Evolutionary conservation across 75 land plant species (phyloP).

Genomic region (Cryptomeria japonica): DNA sequence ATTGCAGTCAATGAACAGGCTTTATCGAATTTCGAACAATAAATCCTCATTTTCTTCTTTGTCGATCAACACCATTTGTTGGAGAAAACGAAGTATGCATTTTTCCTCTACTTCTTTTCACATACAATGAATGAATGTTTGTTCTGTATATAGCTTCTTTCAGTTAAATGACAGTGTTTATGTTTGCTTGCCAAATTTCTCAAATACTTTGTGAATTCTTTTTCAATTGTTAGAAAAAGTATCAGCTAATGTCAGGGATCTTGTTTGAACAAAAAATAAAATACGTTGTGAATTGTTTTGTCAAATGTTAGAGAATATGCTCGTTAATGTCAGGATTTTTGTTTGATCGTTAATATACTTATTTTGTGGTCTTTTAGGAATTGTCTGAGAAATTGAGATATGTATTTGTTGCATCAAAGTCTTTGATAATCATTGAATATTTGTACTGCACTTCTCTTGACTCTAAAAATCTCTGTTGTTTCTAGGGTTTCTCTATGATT

Average conservation of each 20-base stretch:
- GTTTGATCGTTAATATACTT: neutral
- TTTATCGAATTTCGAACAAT: neutral
- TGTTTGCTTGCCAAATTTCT: neutral
- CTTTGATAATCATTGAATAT: neutral
- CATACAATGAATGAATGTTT: neutral
- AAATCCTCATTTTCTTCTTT: neutral
- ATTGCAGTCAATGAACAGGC: neutral
- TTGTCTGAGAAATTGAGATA: neutral
- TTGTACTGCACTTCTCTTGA: neutral
- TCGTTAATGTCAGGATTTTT: neutral
- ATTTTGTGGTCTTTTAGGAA: no score
- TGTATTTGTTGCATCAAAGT: neutral
- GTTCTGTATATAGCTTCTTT: neutral
- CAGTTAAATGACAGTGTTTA: neutral
- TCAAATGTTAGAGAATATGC: neutral
- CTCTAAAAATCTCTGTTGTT: no score
- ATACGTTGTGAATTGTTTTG: neutral
- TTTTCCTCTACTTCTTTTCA: no score
- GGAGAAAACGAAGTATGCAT: slow-evolving; percentile 5
- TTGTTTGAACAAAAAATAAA: no score
- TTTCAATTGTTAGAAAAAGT: no score
- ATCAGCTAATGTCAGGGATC: no score
- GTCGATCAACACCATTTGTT: neutral
- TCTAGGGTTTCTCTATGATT: no score
- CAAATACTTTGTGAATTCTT: no score